Conservation (phyloP, 345 rosid genomes). For the Cardamine resedifolia region DNA sequence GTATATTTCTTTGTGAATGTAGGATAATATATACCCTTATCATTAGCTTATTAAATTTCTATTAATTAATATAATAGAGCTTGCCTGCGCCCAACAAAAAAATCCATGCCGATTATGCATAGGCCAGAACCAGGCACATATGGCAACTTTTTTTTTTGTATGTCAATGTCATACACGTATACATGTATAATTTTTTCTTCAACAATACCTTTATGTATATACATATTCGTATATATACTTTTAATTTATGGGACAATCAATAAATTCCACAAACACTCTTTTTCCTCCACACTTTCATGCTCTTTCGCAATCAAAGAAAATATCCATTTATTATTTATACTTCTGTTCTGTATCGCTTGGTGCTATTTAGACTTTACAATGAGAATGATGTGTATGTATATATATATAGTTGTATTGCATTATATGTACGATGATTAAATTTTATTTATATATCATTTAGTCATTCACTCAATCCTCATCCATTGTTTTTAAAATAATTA, state of each 20-base stretch:
- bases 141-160: background rate
- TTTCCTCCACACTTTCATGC: background rate
- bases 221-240: background rate
- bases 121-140: background rate
- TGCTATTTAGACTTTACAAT: background rate
- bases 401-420: background rate
- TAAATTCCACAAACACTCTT: background rate
- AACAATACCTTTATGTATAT: background rate
- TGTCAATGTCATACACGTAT: background rate
- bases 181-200: too few species aligned
- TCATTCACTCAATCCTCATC: conserved; percentile 8
- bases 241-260: background rate
- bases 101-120: background rate
- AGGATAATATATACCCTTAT: too few species aligned
- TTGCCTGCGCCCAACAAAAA: background rate
- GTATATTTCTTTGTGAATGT: too few species aligned
- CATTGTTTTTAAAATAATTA: background rate
- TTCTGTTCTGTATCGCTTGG: too few species aligned
- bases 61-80: background rate
- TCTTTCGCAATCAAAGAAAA: background rate
- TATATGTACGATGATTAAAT: background rate
- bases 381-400: background rate
- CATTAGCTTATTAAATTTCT: background rate
- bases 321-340: too few species aligned
- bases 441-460: background rate